Base-by-base conservation (phyloP, 2,329 filamentous ascomycete genomes). In the Aspergillus fumigatiaffinis region DNA sequence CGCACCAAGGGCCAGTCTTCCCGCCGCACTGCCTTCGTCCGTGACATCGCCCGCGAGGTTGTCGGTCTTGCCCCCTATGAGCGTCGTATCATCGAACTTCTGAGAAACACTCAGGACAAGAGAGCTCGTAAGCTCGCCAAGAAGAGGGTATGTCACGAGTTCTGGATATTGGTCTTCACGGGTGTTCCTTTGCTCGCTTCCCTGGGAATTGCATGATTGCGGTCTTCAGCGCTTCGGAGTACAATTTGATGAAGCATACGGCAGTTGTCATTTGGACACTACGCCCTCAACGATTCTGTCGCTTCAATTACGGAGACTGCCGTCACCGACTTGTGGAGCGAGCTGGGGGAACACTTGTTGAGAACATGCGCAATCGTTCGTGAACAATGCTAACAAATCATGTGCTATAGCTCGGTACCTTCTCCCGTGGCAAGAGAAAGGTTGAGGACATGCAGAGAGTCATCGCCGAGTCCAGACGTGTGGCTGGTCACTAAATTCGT, bases 101-200 rank as follows among this genome's bases (percentile, higher is more conserved):
- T 99, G 82, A 91, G 94, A 76, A 99, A 99, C 90, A 89, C 86
- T 84, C 95, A 96, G 85, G 94, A 99, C 83, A 97, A 97, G 91
- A 91, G 93, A 82, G 93, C 93, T 75, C 87, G 93, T 73, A 97
- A 97, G 89, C 90, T 97, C 76, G 93, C 93, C 75, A 97, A 97
- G 92, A 97, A 96, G 90, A 88, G 93, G 81, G 90, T 93, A 86
- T 70, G 89, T 86, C 59, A 56, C 55, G 12, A 29, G n/a, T 49
- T 26, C 38, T 57, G 29, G 56, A 52, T 35, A 32, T 20, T 14
- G 25, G 52, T 51, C 46, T 42, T n/a, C 21, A 41, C 32, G 23
- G 17, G 38, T 46, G 51, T 50, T 53, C 23, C 8, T n/a, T 28
- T 42, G 53, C 32, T 54, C 29, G 46, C 28, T 55, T 21, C 20